Evolutionary conservation across 768 basidiomycete genomes (phyloP).

Genomic region (Lactarius deliciosus): DNA sequence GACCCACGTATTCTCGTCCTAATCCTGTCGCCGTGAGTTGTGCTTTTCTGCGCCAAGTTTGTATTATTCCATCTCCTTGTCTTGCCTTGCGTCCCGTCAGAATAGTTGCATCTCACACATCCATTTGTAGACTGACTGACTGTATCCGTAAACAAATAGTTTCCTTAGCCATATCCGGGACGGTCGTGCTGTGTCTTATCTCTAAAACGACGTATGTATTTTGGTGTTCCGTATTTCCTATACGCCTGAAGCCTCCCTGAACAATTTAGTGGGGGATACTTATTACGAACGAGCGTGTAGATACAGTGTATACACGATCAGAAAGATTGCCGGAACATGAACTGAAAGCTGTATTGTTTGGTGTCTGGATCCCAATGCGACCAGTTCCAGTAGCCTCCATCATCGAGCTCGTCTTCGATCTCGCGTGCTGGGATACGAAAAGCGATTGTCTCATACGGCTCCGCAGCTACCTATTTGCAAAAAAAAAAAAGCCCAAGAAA

Average conservation of each 20-base stretch:
- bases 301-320: slow-evolving; percentile 29
- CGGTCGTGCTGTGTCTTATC: slow-evolving; percentile 8
- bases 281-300: background rate
- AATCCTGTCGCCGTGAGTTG: background rate
- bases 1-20: background rate
- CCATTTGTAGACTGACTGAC: slow-evolving; percentile 3
- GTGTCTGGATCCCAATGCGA: slow-evolving; percentile 99
- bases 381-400: slow-evolving; percentile 93
- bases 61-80: background rate
- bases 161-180: background rate
- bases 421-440: slow-evolving; percentile 97
- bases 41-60: background rate
- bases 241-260: background rate
- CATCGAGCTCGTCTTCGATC: slow-evolving; percentile 92
- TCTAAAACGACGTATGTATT: slow-evolving; percentile 19
- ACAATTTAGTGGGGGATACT: background rate
- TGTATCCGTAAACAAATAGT: slow-evolving; percentile 1
- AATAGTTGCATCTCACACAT: background rate
- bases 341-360: slow-evolving; percentile 97
- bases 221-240: background rate
- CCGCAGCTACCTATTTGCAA: slow-evolving; percentile 82
- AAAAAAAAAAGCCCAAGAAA: background rate
- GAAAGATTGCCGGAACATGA: slow-evolving; percentile 76
- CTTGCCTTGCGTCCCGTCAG: background rate
- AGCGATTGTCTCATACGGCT: slow-evolving; percentile 98